Conservation (phyloP, 108 stramenopile genomes). For the Aurantiochytrium sp. region DNA sequence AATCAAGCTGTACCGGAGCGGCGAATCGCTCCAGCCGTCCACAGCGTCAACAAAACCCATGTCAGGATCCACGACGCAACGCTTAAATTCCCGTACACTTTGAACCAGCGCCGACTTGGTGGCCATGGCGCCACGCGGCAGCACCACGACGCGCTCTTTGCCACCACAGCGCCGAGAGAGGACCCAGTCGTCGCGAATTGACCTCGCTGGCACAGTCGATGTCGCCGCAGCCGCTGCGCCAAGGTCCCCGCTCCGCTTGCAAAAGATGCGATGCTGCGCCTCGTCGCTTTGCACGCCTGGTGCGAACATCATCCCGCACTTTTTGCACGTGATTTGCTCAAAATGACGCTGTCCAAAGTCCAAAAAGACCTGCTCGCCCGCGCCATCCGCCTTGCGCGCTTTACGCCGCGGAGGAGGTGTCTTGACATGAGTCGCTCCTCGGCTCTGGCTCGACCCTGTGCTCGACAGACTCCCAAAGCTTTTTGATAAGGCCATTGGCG, state of each 20-base stretch:
- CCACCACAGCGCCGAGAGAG: neutral
- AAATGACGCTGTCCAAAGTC: neutral
- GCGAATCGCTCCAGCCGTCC: neutral
- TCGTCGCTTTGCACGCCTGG: neutral
- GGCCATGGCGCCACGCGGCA: neutral
- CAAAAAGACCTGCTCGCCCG: neutral
- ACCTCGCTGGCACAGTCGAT: neutral
- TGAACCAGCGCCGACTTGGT: neutral
- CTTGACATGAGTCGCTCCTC: too few species aligned
- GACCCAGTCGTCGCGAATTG: neutral
- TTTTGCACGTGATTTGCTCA: neutral
- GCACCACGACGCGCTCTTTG: neutral
- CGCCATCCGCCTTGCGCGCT: too few species aligned
- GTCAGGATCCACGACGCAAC: neutral
- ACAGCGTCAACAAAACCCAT: neutral
- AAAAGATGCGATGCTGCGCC: neutral
- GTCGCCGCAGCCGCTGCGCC: neutral
- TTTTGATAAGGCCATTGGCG: too few species aligned
- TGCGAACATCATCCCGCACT: neutral
- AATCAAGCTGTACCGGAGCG: neutral
- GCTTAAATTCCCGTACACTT: neutral
- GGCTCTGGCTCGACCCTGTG: too few species aligned
- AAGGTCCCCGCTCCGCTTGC: neutral
- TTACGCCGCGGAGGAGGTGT: too few species aligned
- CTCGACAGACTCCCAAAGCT: too few species aligned